Base-by-base conservation (phyloP, 2,329 filamentous ascomycete genomes). In the Fusarium denticulatum region DNA sequence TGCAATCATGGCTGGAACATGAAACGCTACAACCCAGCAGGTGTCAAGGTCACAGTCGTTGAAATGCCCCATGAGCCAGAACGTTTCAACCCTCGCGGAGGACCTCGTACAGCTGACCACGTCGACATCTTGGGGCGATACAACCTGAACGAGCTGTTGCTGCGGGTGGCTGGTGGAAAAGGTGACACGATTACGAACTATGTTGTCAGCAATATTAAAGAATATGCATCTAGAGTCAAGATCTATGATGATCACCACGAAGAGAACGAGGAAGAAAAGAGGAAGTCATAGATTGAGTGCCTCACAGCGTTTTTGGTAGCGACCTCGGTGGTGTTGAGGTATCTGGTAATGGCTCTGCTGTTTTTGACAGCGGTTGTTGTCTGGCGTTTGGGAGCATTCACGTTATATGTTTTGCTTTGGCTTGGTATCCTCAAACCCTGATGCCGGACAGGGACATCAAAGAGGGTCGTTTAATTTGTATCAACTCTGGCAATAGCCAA, bases 1-100 rank as follows among this genome's bases (percentile, higher is more conserved):
- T 99, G 96, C 82, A 93, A 94, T 76, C 94, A 92, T 77, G 96
- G 96, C 7, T 99, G 96, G 96, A 91, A 92, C 65, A 93, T 98
- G 82, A 95, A 94, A 82, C 89, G 96, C 40, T 99, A 97, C 81
- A 99, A 99, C 78, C 96, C 96, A 0, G 93, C 94, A 0, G 91
- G 92, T 5, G 88, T 92, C 37, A 90, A 94, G 77, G 86, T 99
- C 71, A 97, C 91, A 45, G 93, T 95, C 1, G 95, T 93, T 69
- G 96, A 99, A 85, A 99, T 99, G 96, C 93, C 92, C 3, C 96
- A 99, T 80, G 95, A 98, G 79, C 96, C 96, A 3, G 96, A 98
- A 77, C 86, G 94, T 24, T 99, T 98, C 81, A 96, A 92, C 76
- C 94, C 96, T 1, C 87, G 96, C 60, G 91, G 91, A 24, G 91